These are phyloP conservation scores for Asterochloris sp. DNA, from an alignment of 139 green algal genomes.

Conservation along the genomic window DNA sequence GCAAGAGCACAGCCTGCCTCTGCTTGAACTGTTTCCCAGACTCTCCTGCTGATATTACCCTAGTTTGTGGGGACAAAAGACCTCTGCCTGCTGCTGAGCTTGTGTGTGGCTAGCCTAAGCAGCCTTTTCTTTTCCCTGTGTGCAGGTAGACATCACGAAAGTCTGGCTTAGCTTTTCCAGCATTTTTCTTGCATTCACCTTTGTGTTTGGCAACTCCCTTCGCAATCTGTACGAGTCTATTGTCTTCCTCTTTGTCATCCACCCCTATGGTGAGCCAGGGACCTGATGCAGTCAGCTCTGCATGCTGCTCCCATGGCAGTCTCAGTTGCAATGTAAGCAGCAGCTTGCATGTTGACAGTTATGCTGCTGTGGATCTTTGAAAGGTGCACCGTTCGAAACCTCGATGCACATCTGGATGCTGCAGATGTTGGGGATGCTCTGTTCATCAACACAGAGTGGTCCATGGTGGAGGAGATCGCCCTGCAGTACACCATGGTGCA, in stretches of 20 bases:
- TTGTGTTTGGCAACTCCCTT: constrained; percentile 45
- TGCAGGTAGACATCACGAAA: constrained; percentile 33
- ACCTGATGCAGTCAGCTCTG: too few relatives aligned
- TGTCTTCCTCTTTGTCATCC: constrained; percentile 52
- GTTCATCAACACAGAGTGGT: constrained; percentile 14
- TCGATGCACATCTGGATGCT: too few relatives aligned
- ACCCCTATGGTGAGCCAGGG: constrained; percentile 26
- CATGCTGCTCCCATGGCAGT: too few relatives aligned
- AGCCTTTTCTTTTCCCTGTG: not conserved
- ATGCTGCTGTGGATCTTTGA: not conserved
- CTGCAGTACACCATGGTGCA: constrained; percentile 17
- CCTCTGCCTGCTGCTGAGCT: too few relatives aligned
- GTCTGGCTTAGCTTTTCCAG: constrained; percentile 35
- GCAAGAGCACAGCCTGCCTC: too few relatives aligned
- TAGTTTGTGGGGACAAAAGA: too few relatives aligned
- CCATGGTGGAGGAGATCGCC: constrained; percentile 20
- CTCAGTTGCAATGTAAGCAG: too few relatives aligned
- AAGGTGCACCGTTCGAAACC: too few relatives aligned
- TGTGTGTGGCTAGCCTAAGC: too few relatives aligned
- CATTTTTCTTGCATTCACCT: constrained; percentile 32
- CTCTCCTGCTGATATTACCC: too few relatives aligned
- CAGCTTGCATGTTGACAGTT: constrained; percentile 12
- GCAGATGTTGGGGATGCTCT: constrained; percentile 32
- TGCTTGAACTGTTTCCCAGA: too few relatives aligned
- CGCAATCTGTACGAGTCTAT: constrained; percentile 43